phyloP scores from a whole-genome alignment of 1,139 yeast genomes.

The Kodamaea ohmeri region DNA sequence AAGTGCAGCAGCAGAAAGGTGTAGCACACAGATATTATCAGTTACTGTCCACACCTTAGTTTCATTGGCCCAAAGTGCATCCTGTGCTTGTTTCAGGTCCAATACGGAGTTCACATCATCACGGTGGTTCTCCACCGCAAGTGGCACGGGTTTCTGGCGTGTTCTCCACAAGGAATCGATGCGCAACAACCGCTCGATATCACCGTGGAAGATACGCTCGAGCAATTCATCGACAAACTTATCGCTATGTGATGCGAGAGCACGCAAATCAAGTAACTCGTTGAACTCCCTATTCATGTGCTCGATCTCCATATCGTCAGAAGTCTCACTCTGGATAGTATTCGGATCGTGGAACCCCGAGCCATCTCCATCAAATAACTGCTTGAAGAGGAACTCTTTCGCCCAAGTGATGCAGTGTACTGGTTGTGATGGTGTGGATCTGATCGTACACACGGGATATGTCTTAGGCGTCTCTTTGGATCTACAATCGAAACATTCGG shows the following conservation, averaged over 20 bases:
- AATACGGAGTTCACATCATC: conserved; percentile 6
- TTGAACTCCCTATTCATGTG: conserved; percentile 70
- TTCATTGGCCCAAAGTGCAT: conserved; percentile 32
- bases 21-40: conserved; percentile 64
- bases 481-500: conserved; percentile 94
- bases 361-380: conserved; percentile 64
- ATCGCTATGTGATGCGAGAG: conserved; percentile 25
- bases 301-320: conserved; percentile 63
- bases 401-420: conserved; percentile 98
- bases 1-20: conserved; percentile 47
- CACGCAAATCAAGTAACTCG: conserved; percentile 67
- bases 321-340: conserved; percentile 50
- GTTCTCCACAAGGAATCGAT: conserved; percentile 81
- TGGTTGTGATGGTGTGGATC: conserved; percentile 96
- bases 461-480: conserved; percentile 85
- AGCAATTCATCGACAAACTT: conserved; percentile 43
- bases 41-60: conserved; percentile 62
- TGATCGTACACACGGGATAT: conserved; percentile 92
- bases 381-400: conserved; percentile 80
- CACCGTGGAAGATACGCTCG: conserved; percentile 58
- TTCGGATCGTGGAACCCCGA: conserved; percentile 27
- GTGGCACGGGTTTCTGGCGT: conserved; percentile 64
- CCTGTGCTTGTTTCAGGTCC: conserved; percentile 14
- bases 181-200: conserved; percentile 67
- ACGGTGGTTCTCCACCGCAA: conserved; percentile 27